Evolutionary conservation across 139 green algal genomes (phyloP).

Genomic region (Pseudopediastrum boryanum): DNA sequence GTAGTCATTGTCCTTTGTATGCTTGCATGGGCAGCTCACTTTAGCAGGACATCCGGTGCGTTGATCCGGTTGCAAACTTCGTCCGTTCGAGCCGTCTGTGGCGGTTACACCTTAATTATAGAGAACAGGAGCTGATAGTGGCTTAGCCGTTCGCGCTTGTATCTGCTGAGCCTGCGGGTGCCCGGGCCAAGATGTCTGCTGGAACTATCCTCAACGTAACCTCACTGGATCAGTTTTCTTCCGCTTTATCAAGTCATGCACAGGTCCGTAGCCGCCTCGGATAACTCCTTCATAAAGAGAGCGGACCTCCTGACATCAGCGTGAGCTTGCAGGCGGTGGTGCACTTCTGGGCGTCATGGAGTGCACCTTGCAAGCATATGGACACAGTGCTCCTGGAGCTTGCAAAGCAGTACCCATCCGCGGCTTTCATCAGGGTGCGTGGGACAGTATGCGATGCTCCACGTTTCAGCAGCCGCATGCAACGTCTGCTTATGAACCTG

Average conservation of each 20-base stretch:
- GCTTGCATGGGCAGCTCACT: neutral
- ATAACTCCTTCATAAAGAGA: neutral
- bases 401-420: slow-evolving; percentile 43
- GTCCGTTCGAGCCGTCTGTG: neutral
- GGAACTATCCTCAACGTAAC: neutral
- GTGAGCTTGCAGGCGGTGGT: slow-evolving; percentile 56
- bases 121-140: too few relatives aligned
- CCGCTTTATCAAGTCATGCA: neutral
- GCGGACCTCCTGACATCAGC: neutral
- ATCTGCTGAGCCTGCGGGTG: neutral
- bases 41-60: neutral
- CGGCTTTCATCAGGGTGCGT: slow-evolving; percentile 53
- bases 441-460: neutral
- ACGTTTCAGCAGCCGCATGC: neutral
- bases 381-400: slow-evolving; percentile 68
- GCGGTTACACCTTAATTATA: too few relatives aligned
- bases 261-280: too few relatives aligned
- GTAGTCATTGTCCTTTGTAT: neutral
- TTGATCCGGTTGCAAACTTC: neutral
- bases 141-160: too few relatives aligned
- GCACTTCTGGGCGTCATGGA: slow-evolving; percentile 87
- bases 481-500: neutral
- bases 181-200: neutral
- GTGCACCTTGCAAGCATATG: slow-evolving; percentile 83
- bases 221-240: neutral